Evolutionary conservation across 2,329 filamentous ascomycete genomes (phyloP), one percentile per base, ranked within the genome.

Genomic region (Aureobasidium sp.): DNA sequence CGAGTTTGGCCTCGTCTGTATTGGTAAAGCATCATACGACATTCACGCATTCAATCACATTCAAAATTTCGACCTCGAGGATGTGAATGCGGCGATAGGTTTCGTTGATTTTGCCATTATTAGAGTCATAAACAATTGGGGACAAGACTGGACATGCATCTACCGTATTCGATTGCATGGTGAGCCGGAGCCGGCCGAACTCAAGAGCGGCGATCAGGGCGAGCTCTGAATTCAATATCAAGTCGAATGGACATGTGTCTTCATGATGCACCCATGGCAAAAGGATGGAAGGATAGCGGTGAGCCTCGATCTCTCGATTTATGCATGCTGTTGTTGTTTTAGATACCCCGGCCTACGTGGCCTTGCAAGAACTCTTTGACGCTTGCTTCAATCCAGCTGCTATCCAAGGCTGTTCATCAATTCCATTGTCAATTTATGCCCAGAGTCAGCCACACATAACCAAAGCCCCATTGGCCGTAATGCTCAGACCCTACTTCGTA

Each of bases 131-230:
- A 70, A 67, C 56, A 81, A 79, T 64, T 79, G 75, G 74, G 78
- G 78, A 39, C 53, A 60, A 26, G 69, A 74, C 26, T 73, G 74
- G 65, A 79, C 78, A 13, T 81, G 79, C 64, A 57, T 80, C 37
- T 81, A 81, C 65, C 73, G 78, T 13, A 64, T 80, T 34, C 70
- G 77, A 26, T 68, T 81, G 61, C 74, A 76, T 41, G 79, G 78
- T 34, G 66, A 71, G n/a, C 55, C 65, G 44, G 64, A 55, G 13
- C 29, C 50, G 7, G 26, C 37, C 29, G 55, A 37, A 44, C 32
- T 26, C n/a, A 63, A 51, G 32, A 48, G 55, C 32, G 26, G 29
- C 9, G 34, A n/a, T 1, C 27, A 15, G 32, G 55, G 29, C n/a
- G 55, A 59, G 43, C 55, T 59, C 5, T 59, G 24, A 48, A 17